Evolutionary conservation across 805 yeast genomes (phyloP).

Genomic region (Wickerhamiella kurtzmanii): DNA sequence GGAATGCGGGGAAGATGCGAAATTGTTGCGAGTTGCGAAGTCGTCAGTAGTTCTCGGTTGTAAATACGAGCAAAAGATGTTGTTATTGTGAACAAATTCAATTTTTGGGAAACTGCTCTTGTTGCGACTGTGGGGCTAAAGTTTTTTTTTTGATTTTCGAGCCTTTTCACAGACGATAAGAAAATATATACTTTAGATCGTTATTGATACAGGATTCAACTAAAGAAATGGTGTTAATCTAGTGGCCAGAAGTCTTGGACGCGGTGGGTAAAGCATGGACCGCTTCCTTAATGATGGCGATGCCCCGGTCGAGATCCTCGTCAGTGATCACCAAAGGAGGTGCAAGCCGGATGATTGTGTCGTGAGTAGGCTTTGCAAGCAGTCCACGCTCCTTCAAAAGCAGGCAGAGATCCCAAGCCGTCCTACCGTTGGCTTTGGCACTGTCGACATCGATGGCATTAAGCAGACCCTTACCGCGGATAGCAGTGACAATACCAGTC

Average conservation of each 20-base stretch:
- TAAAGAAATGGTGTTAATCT: too few species aligned
- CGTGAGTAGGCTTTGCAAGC: constrained; percentile 93
- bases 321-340: constrained; percentile 88
- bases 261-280: constrained; percentile 32
- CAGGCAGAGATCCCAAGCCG: constrained; percentile 93
- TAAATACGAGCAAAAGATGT: background rate
- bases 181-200: too few species aligned
- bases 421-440: constrained; percentile 66
- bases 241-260: constrained; percentile 8
- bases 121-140: background rate
- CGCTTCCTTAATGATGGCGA: constrained; percentile 52
- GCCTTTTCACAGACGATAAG: background rate
- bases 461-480: constrained; percentile 75
- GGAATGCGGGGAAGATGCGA: too few species aligned
- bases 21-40: too few species aligned
- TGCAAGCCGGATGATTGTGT: constrained; percentile 86
- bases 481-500: constrained; percentile 43
- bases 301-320: constrained; percentile 73
- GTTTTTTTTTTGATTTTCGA: background rate
- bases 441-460: constrained; percentile 87
- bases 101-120: background rate
- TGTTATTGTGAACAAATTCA: background rate
- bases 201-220: too few species aligned
- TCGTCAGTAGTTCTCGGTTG: too few species aligned
- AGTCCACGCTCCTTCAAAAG: constrained; percentile 80